A percentile compares a stretch with the other conserved stretches of the same genome.
phyloP scores from a whole-genome alignment of 78 protist genomes.

The Paratrimastix pyriformis region DNA sequence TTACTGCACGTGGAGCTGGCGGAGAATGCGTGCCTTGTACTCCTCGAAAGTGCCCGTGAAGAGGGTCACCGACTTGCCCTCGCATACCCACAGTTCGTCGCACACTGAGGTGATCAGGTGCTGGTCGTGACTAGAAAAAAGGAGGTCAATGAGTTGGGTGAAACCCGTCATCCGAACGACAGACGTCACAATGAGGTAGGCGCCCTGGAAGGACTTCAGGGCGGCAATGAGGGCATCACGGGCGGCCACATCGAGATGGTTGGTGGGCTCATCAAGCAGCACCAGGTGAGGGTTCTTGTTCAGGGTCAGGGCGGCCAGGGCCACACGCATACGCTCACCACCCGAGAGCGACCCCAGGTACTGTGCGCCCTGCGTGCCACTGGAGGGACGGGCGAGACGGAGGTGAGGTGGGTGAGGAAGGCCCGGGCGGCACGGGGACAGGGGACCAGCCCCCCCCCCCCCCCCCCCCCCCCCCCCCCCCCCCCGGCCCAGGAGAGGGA shows the following conservation, averaged over 20 bases:
- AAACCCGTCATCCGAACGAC: too few relatives aligned
- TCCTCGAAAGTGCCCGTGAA: background rate
- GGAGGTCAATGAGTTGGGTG: too few relatives aligned
- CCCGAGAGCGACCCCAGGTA: constrained; percentile 56
- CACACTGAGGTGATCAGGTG: constrained; percentile 3
- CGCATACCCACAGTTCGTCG: constrained; percentile 3
- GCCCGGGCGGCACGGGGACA: background rate
- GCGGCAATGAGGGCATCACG: constrained; percentile 63
- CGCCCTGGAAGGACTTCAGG: constrained; percentile 36
- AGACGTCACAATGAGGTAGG: constrained; percentile 34
- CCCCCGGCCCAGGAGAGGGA: too few relatives aligned
- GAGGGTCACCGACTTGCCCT: background rate
- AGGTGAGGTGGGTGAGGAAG: background rate
- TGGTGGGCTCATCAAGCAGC: constrained; percentile 89
- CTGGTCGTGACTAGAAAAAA: constrained; percentile 3
- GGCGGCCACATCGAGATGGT: constrained; percentile 71
- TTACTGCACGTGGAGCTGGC: too few relatives aligned
- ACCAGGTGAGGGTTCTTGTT: constrained; percentile 73
- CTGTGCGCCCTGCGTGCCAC: background rate
- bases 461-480: background rate
- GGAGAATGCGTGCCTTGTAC: too few relatives aligned
- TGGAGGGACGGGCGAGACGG: background rate
- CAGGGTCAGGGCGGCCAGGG: constrained; percentile 54
- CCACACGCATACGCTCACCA: constrained; percentile 87
- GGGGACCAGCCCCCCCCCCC: background rate